Percentiles rank a stretch among this genome's conserved stretches.
phyloP scores from a whole-genome alignment of 345 rosid genomes.

The Pseudoturritis turrita region DNA sequence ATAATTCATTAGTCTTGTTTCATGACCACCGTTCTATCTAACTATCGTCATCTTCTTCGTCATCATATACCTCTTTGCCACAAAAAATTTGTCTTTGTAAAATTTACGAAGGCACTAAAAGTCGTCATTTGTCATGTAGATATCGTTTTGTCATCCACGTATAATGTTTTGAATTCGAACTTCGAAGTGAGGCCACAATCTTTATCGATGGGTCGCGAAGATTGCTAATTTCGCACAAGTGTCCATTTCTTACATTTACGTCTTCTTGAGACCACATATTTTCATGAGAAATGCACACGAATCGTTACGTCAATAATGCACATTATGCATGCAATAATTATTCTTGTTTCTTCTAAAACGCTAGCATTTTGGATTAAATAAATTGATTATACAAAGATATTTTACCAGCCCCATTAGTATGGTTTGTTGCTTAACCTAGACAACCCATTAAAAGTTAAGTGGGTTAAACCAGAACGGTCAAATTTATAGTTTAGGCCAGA shows the following conservation, averaged over 20 bases:
- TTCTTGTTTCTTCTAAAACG: background rate
- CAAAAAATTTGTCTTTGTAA: background rate
- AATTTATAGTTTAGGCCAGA: background rate
- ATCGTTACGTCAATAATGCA: background rate
- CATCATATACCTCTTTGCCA: background rate
- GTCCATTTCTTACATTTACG: constrained; percentile 5
- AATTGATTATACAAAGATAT: background rate
- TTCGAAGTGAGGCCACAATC: background rate
- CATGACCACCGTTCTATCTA: background rate
- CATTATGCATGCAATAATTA: background rate
- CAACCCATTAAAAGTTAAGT: too few relatives aligned
- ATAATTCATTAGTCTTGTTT: background rate
- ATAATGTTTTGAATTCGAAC: background rate
- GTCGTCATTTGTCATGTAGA: constrained; percentile 9
- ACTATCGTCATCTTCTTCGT: background rate
- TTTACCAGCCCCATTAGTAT: background rate
- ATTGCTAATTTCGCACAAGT: background rate
- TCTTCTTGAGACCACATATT: constrained; percentile 10
- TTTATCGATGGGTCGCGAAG: background rate
- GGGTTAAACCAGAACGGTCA: background rate
- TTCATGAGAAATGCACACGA: background rate
- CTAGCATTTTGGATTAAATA: background rate
- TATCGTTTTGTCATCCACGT: background rate
- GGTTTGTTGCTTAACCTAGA: background rate
- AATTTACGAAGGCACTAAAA: background rate